phyloP scores from a whole-genome alignment of 371 early-diverging fungal genomes.

The Nosema muscidifuracis region DNA sequence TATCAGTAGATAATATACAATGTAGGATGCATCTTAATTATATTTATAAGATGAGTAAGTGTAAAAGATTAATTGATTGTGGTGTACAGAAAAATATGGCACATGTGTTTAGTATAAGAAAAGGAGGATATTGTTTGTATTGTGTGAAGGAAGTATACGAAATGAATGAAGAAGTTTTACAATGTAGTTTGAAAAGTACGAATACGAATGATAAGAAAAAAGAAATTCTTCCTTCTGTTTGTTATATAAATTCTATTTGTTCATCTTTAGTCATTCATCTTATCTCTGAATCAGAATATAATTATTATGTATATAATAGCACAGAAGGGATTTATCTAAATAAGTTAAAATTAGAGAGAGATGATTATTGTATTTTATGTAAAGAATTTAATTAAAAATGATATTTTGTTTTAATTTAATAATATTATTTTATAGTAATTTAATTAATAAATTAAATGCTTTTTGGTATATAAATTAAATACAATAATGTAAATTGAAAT shows the following conservation, averaged over 20 bases:
- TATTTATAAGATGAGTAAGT: conserved; percentile 30
- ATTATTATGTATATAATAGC: conserved; percentile 48
- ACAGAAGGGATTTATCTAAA: conserved; percentile 2
- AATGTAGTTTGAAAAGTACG: conserved; percentile 31
- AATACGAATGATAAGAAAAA: conserved; percentile 37
- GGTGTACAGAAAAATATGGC: conserved; percentile 40
- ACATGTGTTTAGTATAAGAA: conserved; percentile 46
- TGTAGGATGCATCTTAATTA: conserved; percentile 57
- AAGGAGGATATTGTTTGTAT: conserved; percentile 47
- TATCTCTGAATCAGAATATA: conserved; percentile 15
- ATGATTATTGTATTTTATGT: conserved; percentile 46
- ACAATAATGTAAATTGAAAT: not conserved
- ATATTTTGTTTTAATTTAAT: too few relatives aligned
- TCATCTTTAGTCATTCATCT: conserved; percentile 39
- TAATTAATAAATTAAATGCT: not conserved
- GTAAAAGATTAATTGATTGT: conserved; percentile 45
- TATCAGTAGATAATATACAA: conserved; percentile 47
- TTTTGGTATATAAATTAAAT: not conserved
- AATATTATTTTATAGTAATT: too few relatives aligned
- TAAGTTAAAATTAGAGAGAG: conserved; percentile 22
- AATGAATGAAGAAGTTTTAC: conserved; percentile 4
- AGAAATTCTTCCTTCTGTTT: conserved; percentile 46
- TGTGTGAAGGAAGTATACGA: conserved; percentile 52
- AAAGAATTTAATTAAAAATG: conserved; percentile 30
- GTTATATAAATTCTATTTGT: conserved; percentile 56